These are phyloP conservation scores for Yamadazyma atlantica DNA, from an alignment of 1,139 yeast genomes.

Conservation along the genomic window DNA sequence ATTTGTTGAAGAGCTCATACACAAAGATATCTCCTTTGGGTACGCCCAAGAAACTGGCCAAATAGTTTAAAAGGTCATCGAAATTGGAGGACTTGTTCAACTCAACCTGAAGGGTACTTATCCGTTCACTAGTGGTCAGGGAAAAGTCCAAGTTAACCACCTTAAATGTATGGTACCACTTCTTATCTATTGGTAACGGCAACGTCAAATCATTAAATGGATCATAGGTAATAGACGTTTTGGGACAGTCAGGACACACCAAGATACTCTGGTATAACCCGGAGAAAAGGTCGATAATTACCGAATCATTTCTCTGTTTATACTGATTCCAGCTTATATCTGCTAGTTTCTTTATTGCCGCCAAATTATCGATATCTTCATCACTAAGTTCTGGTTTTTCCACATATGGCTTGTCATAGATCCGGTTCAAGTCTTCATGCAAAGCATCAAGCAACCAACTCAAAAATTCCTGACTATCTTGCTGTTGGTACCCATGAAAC, in stretches of 20 bases:
- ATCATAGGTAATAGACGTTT: conserved; percentile 86
- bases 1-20: conserved; percentile 69
- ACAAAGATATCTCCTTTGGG: conserved; percentile 50
- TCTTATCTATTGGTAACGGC: conserved; percentile 77
- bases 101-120: conserved; percentile 63
- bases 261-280: conserved; percentile 89
- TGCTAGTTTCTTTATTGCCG: conserved; percentile 64
- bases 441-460: conserved; percentile 89
- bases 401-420: conserved; percentile 76
- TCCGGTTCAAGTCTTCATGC: conserved; percentile 90
- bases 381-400: conserved; percentile 82
- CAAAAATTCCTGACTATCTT: conserved; percentile 92
- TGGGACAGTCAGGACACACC: conserved; percentile 81
- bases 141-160: conserved; percentile 57
- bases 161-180: conserved; percentile 69
- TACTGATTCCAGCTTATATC: conserved; percentile 80
- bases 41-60: conserved; percentile 52
- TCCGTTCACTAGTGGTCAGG: conserved; percentile 30
- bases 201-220: conserved; percentile 90
- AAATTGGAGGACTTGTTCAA: conserved; percentile 65
- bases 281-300: conserved; percentile 81
- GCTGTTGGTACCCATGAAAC: conserved; percentile 89
- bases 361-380: conserved; percentile 55
- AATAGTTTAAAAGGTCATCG: conserved; percentile 60
- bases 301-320: conserved; percentile 78